phyloP scores from a whole-genome alignment of 306 rosid species.

The Begonia loranthoides region DNA sequence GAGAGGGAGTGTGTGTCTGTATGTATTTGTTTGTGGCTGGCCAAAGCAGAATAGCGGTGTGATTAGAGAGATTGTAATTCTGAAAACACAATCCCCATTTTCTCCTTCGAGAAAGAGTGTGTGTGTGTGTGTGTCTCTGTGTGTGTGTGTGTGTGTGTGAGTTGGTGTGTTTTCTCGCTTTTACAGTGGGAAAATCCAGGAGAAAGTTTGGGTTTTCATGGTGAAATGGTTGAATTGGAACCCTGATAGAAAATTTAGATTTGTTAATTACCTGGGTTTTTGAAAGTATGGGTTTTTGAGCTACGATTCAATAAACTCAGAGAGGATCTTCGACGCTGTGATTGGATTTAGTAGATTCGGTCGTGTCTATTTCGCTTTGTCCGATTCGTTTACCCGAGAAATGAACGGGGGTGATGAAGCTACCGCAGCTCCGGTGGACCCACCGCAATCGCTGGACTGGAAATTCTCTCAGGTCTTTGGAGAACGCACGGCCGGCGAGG shows the following conservation, averaged over 20 bases:
- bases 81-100: conserved; percentile 19
- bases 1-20: background rate
- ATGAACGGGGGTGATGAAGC: conserved; percentile 94
- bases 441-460: conserved; percentile 83
- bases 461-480: conserved; percentile 99
- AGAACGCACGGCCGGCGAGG: conserved; percentile 95
- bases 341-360: conserved; percentile 24
- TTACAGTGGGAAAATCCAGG: conserved; percentile 10
- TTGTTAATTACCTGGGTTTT: conserved; percentile 17
- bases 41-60: background rate
- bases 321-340: conserved; percentile 65
- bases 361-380: conserved; percentile 23
- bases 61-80: background rate
- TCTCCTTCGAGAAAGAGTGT: conserved; percentile 50
- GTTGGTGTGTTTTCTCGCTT: conserved; percentile 11
- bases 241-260: conserved; percentile 21
- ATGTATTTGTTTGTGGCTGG: background rate
- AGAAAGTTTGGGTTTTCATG: conserved; percentile 18
- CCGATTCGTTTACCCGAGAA: conserved; percentile 24
- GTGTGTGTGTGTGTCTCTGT: conserved; percentile 18
- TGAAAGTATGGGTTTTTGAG: conserved; percentile 31
- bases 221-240: conserved; percentile 67
- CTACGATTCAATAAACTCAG: conserved; percentile 59
- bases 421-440: conserved; percentile 77
- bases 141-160: too few relatives aligned